These are phyloP conservation scores for Eucalyptus curtisii DNA, from an alignment of 345 rosid species.

Conservation along the genomic window DNA sequence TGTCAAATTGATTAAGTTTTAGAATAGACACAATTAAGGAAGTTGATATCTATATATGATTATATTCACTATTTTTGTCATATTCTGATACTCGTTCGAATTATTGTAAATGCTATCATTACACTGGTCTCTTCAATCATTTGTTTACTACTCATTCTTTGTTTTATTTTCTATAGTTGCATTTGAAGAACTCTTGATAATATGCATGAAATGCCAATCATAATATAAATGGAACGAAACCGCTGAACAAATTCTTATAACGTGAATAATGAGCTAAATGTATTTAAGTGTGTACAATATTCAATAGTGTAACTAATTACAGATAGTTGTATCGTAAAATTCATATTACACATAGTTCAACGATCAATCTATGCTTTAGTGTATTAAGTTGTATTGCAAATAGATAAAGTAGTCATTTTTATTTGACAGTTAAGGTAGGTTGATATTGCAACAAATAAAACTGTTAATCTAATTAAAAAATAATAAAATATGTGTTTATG, in stretches of 20 bases:
- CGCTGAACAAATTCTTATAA: background rate
- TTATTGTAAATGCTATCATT: background rate
- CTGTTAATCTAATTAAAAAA: background rate
- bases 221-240: background rate
- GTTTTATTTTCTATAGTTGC: background rate
- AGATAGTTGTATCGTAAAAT: background rate
- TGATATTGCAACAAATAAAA: background rate
- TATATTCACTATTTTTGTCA: background rate
- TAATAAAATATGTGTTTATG: background rate
- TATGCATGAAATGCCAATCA: background rate
- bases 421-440: background rate
- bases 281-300: background rate
- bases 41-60: background rate
- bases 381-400: background rate
- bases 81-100: background rate
- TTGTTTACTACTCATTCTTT: background rate
- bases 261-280: no score
- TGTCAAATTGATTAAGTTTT: background rate
- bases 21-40: background rate
- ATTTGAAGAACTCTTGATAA: background rate
- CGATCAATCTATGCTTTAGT: background rate
- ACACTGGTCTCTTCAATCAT: background rate
- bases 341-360: background rate
- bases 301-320: background rate
- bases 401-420: background rate